Percentiles rank a stretch among this genome's conserved stretches.
phyloP scores from a whole-genome alignment of 495 filamentous ascomycete genomes.

The Margaritispora aquatica region DNA sequence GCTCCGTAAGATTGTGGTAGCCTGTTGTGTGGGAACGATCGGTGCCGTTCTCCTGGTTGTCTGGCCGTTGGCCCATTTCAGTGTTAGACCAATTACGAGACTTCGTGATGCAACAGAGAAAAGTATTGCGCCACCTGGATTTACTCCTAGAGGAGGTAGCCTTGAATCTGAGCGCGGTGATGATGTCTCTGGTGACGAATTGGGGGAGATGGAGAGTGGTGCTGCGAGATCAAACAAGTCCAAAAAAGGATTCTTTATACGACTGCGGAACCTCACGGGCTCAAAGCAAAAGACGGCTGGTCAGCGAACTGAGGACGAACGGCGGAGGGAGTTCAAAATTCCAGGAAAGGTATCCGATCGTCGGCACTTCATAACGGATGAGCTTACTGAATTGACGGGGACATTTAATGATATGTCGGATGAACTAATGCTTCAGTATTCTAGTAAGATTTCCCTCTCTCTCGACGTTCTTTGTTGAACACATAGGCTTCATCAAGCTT shows the following conservation, averaged over 20 bases:
- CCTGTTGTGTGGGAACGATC: conserved; percentile 76
- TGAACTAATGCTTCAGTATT: conserved; percentile 80
- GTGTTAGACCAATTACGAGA: conserved; percentile 71
- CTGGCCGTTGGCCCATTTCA: conserved; percentile 71
- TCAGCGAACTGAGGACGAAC: conserved; percentile 36
- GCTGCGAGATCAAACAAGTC: conserved; percentile 11
- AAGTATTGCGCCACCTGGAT: conserved; percentile 59
- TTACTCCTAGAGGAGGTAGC: conserved; percentile 36
- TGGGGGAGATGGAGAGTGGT: conserved; percentile 7
- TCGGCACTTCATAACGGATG: conserved; percentile 73
- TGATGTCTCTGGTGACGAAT: conserved; percentile 24
- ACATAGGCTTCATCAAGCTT: too few relatives aligned
- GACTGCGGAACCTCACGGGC: conserved; percentile 29
- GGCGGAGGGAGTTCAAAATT: conserved; percentile 65
- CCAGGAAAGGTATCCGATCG: conserved; percentile 72
- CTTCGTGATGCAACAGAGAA: conserved; percentile 72
- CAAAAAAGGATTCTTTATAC: conserved; percentile 31
- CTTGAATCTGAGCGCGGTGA: conserved; percentile 36
- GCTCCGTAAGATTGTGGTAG: conserved; percentile 70
- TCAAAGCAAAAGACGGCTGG: conserved; percentile 25
- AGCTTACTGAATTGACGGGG: conserved; percentile 75
- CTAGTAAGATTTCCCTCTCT: conserved; percentile 22
- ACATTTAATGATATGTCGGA: conserved; percentile 96
- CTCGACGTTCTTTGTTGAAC: background rate
- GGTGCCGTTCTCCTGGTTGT: conserved; percentile 61